Base-by-base conservation (phyloP, 768 basidiomycete species). In the Mycena pura region DNA sequence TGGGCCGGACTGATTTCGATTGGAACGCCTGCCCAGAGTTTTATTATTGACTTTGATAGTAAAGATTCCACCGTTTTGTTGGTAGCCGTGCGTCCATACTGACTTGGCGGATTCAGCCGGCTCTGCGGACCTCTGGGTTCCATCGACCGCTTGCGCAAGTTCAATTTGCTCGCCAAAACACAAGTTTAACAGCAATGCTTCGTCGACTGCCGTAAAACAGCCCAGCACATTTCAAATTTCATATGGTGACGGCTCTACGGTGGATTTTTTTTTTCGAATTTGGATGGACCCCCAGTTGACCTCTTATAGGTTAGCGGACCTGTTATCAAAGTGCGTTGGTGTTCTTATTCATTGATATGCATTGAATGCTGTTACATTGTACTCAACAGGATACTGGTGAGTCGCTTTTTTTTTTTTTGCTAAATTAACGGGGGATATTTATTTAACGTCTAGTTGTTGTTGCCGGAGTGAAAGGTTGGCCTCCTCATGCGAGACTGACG, bases 221-320 rank as follows among this genome's bases (percentile, higher is more conserved):
- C 56, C 65, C 10, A 68, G 72, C 39, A 67, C 68, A 11, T 82
- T 83, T 67, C 64, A 55, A 9, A 74, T 84, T 40, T 39, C 64
- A n/a, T 83, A 81, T 61, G 82, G 80, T 34, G 82, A 84, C 56
- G 80, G 82, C n/a, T 60, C 58, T 2, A 44, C 31, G 36, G 58
- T 60, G 3, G 6, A 34, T 21, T 44, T 27, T 17, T 28, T 14
- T 6, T 34, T 25, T 14, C 27, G 19, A 7, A 44, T 44, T 36
- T 17, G 11, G 36, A 14, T 45, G 17, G 21, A 5, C 13, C 13
- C 14, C n/a, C 13, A 28, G 29, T 10, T 6, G 45, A 19, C 4
- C 6, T 29, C 24, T 13, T 29, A 1, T 1, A 68, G 72, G 80
- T 79, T 8, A 64, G 62, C 5, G 84, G 83, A 15, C 54, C 69